These are phyloP conservation scores for Aspergillus leporis DNA, from an alignment of 495 filamentous ascomycete species.

Conservation along the genomic window DNA sequence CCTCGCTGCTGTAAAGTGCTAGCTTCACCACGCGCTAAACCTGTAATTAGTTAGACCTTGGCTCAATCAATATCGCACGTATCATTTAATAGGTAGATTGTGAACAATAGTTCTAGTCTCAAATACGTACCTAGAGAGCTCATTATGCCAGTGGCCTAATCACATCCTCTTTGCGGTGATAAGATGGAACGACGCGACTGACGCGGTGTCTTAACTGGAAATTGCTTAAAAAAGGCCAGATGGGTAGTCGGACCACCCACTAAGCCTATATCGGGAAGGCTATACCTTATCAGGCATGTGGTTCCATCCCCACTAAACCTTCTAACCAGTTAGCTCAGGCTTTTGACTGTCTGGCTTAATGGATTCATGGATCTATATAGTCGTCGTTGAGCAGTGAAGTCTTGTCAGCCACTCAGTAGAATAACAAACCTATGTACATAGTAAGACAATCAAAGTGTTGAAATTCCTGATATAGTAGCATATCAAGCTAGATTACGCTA, in stretches of 20 bases:
- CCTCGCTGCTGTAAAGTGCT: conserved; percentile 32
- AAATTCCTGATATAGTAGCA: no score
- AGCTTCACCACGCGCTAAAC: conserved; percentile 15
- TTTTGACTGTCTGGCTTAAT: background rate
- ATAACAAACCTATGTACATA: no score
- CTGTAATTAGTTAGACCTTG: background rate
- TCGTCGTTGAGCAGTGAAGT: no score
- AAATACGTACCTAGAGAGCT: conserved; percentile 17
- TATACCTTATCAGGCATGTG: background rate
- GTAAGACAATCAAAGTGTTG: no score
- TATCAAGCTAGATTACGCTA: no score
- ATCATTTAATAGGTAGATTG: background rate
- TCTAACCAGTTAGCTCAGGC: no score
- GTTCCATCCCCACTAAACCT: background rate
- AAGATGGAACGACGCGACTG: background rate
- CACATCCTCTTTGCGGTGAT: background rate
- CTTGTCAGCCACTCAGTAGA: no score
- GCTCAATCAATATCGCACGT: no score
- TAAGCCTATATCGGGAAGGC: background rate
- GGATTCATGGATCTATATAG: background rate
- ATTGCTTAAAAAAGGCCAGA: background rate
- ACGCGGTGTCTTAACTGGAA: background rate
- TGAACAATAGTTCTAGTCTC: background rate
- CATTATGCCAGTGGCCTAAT: conserved; percentile 10
- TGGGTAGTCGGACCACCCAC: background rate